Base-by-base conservation (phyloP, 257 asterid species). In the Echium plantagineum region DNA sequence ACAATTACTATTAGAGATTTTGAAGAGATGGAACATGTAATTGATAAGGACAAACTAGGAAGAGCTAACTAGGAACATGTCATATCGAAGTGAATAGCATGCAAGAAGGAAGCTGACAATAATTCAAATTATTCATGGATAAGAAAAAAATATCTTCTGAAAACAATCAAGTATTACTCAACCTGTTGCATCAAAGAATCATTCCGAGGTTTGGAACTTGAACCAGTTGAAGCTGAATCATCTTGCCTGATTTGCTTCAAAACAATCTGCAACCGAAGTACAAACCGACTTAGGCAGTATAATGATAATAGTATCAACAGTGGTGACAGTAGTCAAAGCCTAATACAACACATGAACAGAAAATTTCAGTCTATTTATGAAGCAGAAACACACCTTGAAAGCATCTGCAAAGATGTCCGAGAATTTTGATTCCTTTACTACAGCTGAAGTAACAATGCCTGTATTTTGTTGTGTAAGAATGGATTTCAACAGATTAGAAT, bases 111-210 rank as follows among this genome's bases (percentile, higher is more conserved):
- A 38, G 9, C 15, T 10, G 15, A 9, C 15, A 38, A 38, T 15
- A 38, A 38, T 42, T 42, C 3, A 10, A 42, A 13, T 0, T 10
- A 42, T 42, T 47, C 52, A 31, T 28, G 4, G 51, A 17, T 42
- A 48, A 53, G 5, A 53, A 7, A 6, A 22, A 52, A n/a, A 12
- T 17, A 10, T 9, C 8, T 26, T 15, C 28, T 24, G 35, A 54
- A 49, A 53, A 17, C n/a, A 46, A 18, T 6, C 61, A 61, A 57
- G 9, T 19, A 66, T 59, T 46, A 58, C 68, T 70, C 59, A 63
- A 93, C 99, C 96, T 86, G 95, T 74, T 83, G 84, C 84, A 82
- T 57, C 80, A 85, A 85, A 58, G 80, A 67, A 71, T 89, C 95
- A 72, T 78, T 75, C 57, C 46, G 67, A 15, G 86, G 90, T 72